Conservation (phyloP, 768 basidiomycete genomes). For the Auriculariales sp. region DNA sequence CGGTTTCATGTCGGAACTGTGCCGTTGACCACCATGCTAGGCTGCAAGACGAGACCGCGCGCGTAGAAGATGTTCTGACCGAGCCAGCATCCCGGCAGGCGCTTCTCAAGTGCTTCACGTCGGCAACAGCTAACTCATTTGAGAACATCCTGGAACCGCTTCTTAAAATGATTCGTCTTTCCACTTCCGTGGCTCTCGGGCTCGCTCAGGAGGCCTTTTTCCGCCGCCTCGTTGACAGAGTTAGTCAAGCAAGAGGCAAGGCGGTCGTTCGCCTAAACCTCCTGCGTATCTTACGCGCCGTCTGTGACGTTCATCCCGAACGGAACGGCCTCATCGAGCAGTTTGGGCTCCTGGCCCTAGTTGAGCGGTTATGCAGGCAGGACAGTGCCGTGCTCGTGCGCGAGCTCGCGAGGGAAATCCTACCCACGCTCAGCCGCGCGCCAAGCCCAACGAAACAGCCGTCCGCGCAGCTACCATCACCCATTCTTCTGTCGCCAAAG, state of each 20-base stretch:
- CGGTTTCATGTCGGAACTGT: neutral
- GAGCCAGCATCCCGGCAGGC: slow-evolving; percentile 50
- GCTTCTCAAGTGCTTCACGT: slow-evolving; percentile 65
- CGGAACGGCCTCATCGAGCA: slow-evolving; percentile 65
- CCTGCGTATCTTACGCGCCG: slow-evolving; percentile 65
- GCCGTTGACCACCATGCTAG: slow-evolving; percentile 31
- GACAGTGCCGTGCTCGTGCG: slow-evolving; percentile 87
- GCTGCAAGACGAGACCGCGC: slow-evolving; percentile 89
- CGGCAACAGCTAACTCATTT: slow-evolving; percentile 77
- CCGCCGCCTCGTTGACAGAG: slow-evolving; percentile 71
- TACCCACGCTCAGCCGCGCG: slow-evolving; percentile 61
- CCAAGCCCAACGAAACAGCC: slow-evolving; percentile 32
- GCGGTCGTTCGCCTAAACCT: slow-evolving; percentile 86
- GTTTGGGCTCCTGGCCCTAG: slow-evolving; percentile 69
- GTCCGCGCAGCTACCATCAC: neutral
- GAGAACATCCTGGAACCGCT: slow-evolving; percentile 87
- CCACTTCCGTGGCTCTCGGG: slow-evolving; percentile 53
- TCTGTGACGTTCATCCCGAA: slow-evolving; percentile 86
- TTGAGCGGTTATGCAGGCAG: slow-evolving; percentile 63
- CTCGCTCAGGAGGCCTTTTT: slow-evolving; percentile 76
- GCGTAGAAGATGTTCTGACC: slow-evolving; percentile 80
- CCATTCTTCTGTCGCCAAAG: slow-evolving; percentile 10
- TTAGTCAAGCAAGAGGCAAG: slow-evolving; percentile 52
- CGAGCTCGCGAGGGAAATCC: slow-evolving; percentile 75
- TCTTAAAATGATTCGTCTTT: slow-evolving; percentile 80